These are phyloP conservation scores for Lipomyces oligophaga DNA, from an alignment of 805 yeast genomes.

Conservation along the genomic window DNA sequence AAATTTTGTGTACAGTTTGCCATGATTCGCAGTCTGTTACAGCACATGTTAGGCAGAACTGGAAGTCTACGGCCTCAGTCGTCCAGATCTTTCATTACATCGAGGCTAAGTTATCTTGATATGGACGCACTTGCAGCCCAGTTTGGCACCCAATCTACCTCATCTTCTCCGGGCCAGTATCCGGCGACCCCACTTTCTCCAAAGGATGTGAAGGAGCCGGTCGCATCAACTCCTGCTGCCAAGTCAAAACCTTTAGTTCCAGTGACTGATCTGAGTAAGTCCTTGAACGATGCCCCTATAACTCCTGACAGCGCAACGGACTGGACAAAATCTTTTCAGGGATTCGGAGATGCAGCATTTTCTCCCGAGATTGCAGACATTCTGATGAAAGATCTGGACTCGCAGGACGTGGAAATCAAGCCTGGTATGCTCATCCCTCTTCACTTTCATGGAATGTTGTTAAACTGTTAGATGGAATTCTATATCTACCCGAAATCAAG, in stretches of 20 bases:
- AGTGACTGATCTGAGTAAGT: too few relatives aligned
- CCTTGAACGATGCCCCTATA: conserved; percentile 12
- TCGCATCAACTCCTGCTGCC: neutral
- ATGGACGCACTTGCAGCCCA: neutral
- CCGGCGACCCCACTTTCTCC: neutral
- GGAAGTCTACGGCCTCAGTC: too few relatives aligned
- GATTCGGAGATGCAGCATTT: conserved; percentile 79
- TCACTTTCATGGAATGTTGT: neutral
- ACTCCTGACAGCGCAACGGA: conserved; percentile 38
- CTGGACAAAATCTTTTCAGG: conserved; percentile 87
- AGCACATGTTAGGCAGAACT: too few relatives aligned
- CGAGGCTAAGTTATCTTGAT: too few relatives aligned
- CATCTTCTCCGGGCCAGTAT: neutral
- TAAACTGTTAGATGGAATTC: conserved; percentile 59
- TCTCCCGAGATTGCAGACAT: conserved; percentile 54
- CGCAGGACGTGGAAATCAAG: conserved; percentile 81
- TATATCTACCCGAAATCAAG: conserved; percentile 92
- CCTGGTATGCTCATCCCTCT: conserved; percentile 43
- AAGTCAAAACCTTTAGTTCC: too few relatives aligned
- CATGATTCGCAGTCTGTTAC: too few relatives aligned
- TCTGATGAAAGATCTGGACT: conserved; percentile 59
- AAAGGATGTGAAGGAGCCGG: neutral
- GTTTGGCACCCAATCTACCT: conserved; percentile 3
- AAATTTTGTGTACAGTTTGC: too few relatives aligned
- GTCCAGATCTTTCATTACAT: too few relatives aligned